Percentiles rank a stretch among this genome's conserved stretches.
phyloP scores from a whole-genome alignment of 1,284 basidiomycete species.

The Trichosporon faecale region DNA sequence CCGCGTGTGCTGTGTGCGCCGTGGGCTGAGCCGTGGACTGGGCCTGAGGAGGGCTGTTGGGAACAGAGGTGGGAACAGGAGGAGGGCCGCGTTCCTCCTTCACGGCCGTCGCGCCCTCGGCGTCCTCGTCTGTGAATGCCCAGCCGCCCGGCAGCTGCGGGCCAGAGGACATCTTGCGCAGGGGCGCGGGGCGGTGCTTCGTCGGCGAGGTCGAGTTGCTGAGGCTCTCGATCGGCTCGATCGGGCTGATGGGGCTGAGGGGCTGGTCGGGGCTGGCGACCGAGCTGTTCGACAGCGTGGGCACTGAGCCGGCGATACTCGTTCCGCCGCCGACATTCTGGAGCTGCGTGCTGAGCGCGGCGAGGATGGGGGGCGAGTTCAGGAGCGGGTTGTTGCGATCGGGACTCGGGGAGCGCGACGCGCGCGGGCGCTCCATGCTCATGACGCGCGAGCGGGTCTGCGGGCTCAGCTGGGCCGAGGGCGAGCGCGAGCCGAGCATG shows the following conservation, averaged over 20 bases:
- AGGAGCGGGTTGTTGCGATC: constrained; percentile 11
- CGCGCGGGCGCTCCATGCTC: constrained; percentile 13
- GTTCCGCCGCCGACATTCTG: constrained; percentile 3
- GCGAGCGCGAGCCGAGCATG: constrained; percentile 34
- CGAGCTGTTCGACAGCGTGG: constrained; percentile 7
- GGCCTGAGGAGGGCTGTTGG: too few relatives aligned
- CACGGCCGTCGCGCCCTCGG: constrained; percentile 12
- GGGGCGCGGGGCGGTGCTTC: constrained; percentile 35
- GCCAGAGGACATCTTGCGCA: constrained; percentile 38
- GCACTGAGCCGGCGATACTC: constrained; percentile 13
- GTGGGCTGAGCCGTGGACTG: too few relatives aligned
- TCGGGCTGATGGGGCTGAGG: constrained; percentile 16
- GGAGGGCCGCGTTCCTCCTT: neutral
- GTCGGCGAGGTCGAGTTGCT: neutral
- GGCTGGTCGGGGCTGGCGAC: constrained; percentile 18
- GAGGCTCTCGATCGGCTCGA: neutral
- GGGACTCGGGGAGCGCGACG: constrained; percentile 22
- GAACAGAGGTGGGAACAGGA: neutral
- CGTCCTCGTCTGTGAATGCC: constrained; percentile 30
- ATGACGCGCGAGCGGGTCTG: constrained; percentile 25
- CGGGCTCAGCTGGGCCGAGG: constrained; percentile 31
- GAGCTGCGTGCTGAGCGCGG: constrained; percentile 3
- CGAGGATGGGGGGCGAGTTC: constrained; percentile 12
- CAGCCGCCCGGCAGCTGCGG: constrained; percentile 46
- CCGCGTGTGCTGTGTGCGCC: constrained; percentile 38